Conservation (phyloP, 768 basidiomycete species). For the Termitomyces sp. region DNA sequence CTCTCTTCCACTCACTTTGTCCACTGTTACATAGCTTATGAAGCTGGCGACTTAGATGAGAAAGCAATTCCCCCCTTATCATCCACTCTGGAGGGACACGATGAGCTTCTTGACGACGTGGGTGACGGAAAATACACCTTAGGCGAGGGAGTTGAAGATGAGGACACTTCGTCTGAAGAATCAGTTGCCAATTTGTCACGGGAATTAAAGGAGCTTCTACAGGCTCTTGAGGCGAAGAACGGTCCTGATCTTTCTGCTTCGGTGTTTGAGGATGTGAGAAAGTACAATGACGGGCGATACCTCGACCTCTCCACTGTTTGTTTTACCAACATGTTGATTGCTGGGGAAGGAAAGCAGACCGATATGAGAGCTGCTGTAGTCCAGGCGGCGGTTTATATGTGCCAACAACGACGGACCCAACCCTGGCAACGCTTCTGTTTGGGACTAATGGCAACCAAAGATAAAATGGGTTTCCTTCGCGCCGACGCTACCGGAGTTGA, state of each 20-base stretch:
- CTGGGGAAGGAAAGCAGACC: background rate
- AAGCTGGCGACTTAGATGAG: no score
- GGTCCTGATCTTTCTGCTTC: no score
- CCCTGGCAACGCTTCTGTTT: no score
- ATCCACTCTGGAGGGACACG: background rate
- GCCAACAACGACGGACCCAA: no score
- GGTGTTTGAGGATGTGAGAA: background rate
- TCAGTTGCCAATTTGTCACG: background rate
- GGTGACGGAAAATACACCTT: background rate
- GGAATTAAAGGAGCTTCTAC: background rate
- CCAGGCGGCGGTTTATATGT: background rate
- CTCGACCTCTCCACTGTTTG: background rate
- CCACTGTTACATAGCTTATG: no score
- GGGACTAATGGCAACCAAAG: no score
- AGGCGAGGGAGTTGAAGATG: background rate
- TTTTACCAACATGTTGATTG: background rate
- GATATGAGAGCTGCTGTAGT: background rate
- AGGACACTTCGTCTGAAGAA: background rate
- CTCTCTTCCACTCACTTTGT: no score
- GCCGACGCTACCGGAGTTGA: no score
- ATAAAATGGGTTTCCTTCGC: no score
- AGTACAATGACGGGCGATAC: background rate
- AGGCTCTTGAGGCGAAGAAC: background rate
- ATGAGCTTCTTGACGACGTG: background rate
- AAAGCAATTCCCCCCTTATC: no score